phyloP scores from a whole-genome alignment of 1,139 yeast species.

The Arxiozyma bovina region DNA sequence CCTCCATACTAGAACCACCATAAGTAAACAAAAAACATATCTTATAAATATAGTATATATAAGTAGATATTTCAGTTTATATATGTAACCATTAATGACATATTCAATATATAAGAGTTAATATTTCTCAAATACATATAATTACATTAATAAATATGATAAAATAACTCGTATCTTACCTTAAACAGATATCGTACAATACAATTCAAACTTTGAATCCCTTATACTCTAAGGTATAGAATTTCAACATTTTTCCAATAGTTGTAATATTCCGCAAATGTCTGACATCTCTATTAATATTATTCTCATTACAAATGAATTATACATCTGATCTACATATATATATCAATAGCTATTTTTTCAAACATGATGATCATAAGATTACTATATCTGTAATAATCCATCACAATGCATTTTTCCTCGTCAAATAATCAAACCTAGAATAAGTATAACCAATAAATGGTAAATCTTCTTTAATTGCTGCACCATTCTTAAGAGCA shows the following conservation, averaged over 20 bases:
- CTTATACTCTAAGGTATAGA: not conserved
- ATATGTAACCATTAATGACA: no score
- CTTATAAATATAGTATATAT: no score
- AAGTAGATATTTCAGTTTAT: no score
- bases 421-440: conserved; percentile 82
- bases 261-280: not conserved
- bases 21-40: no score
- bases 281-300: not conserved
- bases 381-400: not conserved
- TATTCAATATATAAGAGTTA: no score
- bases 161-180: no score
- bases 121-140: no score
- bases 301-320: no score
- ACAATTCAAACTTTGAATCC: no score
- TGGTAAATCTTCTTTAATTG: conserved; percentile 73
- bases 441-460: conserved; percentile 95
- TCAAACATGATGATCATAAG: not conserved
- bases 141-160: no score
- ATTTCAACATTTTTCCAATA: not conserved
- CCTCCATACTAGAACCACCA: no score
- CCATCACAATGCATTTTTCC: conserved; percentile 64
- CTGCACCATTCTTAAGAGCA: conserved; percentile 31
- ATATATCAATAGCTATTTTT: not conserved
- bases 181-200: no score
- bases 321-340: not conserved